Base-by-base conservation (phyloP, 306 rosid species). In the Quillaja saponaria region DNA sequence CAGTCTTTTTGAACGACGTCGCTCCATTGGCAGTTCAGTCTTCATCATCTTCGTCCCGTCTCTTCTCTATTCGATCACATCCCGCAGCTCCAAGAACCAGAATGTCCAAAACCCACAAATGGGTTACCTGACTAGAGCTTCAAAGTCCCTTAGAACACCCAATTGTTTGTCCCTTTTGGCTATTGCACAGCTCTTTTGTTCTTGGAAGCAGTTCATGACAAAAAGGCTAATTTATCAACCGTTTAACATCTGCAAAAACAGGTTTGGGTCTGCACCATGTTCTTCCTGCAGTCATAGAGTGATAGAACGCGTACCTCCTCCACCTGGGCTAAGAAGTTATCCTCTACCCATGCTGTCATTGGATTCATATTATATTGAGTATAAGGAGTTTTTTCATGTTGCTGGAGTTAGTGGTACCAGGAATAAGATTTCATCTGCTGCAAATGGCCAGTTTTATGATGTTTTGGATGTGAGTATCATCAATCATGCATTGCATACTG, bases 221-320 rank as follows among this genome's bases (percentile, higher is more conserved):
- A 55, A 48, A 7, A 68, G 70, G 58, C 45, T 69, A 17, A 67
- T 20, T 15, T 58, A 34, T 70, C 68, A 62, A 54, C 63, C 73
- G 88, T 58, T 82, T 88, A 74, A 88, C 92, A 60, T 92, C 96
- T 10, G 98, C 98, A n/a, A 92, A 92, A 74, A 92, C 98, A 9
- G 98, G 96, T 65, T 68, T 65, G 73, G 96, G 98, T 64, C 98
- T 92, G 68, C 90, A 86, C 76, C 88, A 81, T 11, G 87, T 92
- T 49, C 90, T 92, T 78, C 98, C 96, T 7, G 95, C 95, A 20
- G 95, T 88, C 61, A 85, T 87, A 56, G 77, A 80, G 62, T n/a
- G n/a, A n/a, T n/a, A n/a, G n/a, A n/a, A n/a, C 89, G 83, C 64
- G 78, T 90, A 47, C 96, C 96, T 55, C 81, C 96, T 15, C 96